Evolutionary conservation across 1,139 yeast genomes (phyloP).

Genomic region (Pichia sp.): DNA sequence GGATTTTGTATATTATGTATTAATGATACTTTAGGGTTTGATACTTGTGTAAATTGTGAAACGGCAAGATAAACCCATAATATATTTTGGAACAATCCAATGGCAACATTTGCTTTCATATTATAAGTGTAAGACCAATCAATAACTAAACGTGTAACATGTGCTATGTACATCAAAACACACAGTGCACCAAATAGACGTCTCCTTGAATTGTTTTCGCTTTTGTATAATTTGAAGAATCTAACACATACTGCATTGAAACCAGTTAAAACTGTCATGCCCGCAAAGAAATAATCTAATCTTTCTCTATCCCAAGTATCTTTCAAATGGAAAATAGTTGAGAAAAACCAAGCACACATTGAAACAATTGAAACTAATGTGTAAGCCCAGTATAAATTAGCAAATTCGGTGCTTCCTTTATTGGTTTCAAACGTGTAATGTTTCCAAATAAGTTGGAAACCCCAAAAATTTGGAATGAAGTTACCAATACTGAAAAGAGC

Average conservation of each 20-base stretch:
- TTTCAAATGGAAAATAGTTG: slow-evolving; percentile 81
- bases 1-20: slow-evolving; percentile 21
- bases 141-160: slow-evolving; percentile 57
- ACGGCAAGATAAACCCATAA: slow-evolving; percentile 34
- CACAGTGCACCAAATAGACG: slow-evolving; percentile 38
- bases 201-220: slow-evolving; percentile 30
- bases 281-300: slow-evolving; percentile 89
- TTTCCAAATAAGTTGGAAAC: slow-evolving; percentile 37
- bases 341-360: slow-evolving; percentile 82
- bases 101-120: slow-evolving; percentile 79
- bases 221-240: slow-evolving; percentile 47
- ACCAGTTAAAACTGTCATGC: slow-evolving; percentile 75
- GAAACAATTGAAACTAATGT: slow-evolving; percentile 51
- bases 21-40: slow-evolving; percentile 28
- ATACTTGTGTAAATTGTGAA: slow-evolving; percentile 9
- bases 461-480: slow-evolving; percentile 64
- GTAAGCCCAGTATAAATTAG: slow-evolving; percentile 36
- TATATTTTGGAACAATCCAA: slow-evolving; percentile 70
- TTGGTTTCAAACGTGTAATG: slow-evolving; percentile 20
- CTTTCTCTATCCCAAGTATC: slow-evolving; percentile 76
- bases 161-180: slow-evolving; percentile 47
- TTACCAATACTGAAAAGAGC: slow-evolving; percentile 75
- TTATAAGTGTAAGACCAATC: slow-evolving; percentile 92
- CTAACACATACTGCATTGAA: slow-evolving; percentile 62
- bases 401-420: slow-evolving; percentile 22